Evolutionary conservation across 441 rosid species (phyloP), one percentile per base, ranked within the genome.

Genomic region (Raphanus hybrid): DNA sequence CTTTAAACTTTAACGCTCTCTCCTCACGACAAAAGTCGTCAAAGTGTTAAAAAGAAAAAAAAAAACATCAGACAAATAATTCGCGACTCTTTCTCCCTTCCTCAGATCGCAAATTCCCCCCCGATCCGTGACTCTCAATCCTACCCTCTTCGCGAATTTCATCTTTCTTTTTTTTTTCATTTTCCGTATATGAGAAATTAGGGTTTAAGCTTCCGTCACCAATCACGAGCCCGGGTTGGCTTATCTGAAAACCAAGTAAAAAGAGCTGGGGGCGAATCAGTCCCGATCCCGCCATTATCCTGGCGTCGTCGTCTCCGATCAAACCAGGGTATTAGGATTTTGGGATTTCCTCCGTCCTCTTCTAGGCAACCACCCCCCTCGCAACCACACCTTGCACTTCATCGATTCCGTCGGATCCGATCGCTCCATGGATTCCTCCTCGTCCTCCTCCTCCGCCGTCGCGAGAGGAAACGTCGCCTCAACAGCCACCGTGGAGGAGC

Each of bases 241-340:
- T 69, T 78, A 72, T 16, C 62, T 78, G 18, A 37, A 59, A 62
- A 34, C 71, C 79, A 80, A 64, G 70, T 75, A 70, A 72, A 82
- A 70, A 82, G 88, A 85, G 82, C 94, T 93, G 98, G 98, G 98
- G 91, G 98, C 96, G 73, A 89, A 92, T 87, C 99, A 96, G 89
- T 96, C 98, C 11, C 87, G 77, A 84, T 82, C 89, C 76, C 89
- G 86, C 91, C 93, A 78, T 82, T 75, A 80, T 77, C 84, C 87
- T 81, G 88, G 87, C 82, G 82, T 85, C 69, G 88, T 87, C 82
- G 82, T 85, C 69, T 26, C 75, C 63, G 73, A 86, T 82, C 84
- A 73, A 15, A 71, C 87, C 84, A 87, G 91, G 84, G 34, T 29
- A 29, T 88, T 81, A 89, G 92, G 93, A 78, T 87, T 86, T 67